Evolutionary conservation across 1,139 yeast genomes (phyloP), one percentile per base, ranked within the genome.

Genomic region (Scheffersomyces quercinus): DNA sequence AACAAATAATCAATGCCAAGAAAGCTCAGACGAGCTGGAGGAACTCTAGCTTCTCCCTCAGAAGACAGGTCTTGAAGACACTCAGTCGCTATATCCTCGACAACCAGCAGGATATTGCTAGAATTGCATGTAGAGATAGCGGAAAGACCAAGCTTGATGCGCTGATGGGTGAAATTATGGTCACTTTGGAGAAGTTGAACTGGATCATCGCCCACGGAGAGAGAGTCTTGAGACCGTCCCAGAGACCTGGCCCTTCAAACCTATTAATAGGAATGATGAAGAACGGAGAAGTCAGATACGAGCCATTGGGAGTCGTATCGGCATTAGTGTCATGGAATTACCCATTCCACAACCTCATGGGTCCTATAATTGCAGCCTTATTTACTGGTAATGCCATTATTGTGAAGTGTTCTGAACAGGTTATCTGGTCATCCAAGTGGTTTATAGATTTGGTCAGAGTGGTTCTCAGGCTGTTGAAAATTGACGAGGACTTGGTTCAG

Each of bases 81-180:
- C 73, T 93, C 46, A 78, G 81, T 50, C 77, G 85, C 44, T 91
- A 76, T 61, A 81, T 93, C 41, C 65, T 87, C 42, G 85, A 83
- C 41, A 85, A 93, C 62, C 99, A 93, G 63, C 93, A 85, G 43
- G 83, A 83, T 41, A 81, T 93, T 39, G 96, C 96, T 3, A 74
- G 96, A 40, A 85, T 93, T 7, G 97, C 98, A 0, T 93, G 98
- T 64, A 77, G 98, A 54, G 99, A 93, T 60, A 86, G 96, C 28
- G 99, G 99, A 30, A 93, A 93, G 62, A 91, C 99, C 2, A 84
- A 87, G 83, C 73, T 93, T 37, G 98, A 93, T 68, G 98, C 99
- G 2, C 85, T 93, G 45, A 84, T 93, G 85, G 99, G 99, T 37
- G 99, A 93, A 61, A 83, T 86, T 34, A 78, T 93, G 81, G 98